A percentile compares a stretch with the other conserved stretches of the same genome.
These are phyloP conservation scores for Penicillium roqueforti DNA, from an alignment of 495 filamentous ascomycete species.

Conservation along the genomic window DNA sequence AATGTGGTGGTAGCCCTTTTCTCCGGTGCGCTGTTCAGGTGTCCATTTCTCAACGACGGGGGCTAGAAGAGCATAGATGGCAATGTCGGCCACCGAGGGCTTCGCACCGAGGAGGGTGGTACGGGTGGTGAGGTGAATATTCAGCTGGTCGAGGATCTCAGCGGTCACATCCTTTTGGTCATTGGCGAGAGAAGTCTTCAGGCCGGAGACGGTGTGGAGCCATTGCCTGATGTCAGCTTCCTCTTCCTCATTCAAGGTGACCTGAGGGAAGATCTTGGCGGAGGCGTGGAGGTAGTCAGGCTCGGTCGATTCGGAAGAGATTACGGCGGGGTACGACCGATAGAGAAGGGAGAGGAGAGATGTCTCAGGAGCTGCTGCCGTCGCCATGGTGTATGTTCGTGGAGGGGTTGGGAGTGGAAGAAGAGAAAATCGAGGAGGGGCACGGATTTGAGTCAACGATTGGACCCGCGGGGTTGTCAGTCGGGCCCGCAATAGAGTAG, in stretches of 20 bases:
- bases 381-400: conserved; percentile 45
- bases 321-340: conserved; percentile 47
- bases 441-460: conserved; percentile 27
- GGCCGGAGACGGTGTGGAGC: conserved; percentile 67
- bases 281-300: conserved; percentile 48
- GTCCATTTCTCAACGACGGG: conserved; percentile 77
- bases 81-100: conserved; percentile 84
- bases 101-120: conserved; percentile 88
- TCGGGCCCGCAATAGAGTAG: conserved; percentile 33
- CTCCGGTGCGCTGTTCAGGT: conserved; percentile 82
- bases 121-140: conserved; percentile 79
- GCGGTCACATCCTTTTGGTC: conserved; percentile 50
- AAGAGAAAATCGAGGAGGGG: conserved; percentile 38
- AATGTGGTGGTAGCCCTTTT: conserved; percentile 85
- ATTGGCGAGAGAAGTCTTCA: conserved; percentile 57
- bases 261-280: conserved; percentile 58
- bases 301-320: conserved; percentile 49
- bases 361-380: conserved; percentile 46
- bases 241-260: conserved; percentile 69
- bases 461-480: conserved; percentile 35
- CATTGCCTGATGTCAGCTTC: conserved; percentile 83
- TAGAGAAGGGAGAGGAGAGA: conserved; percentile 53
- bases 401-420: conserved; percentile 24
- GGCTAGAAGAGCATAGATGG: conserved; percentile 75
- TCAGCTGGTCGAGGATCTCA: conserved; percentile 64